These are phyloP conservation scores for Caloboletus inedulis DNA, from an alignment of 1,284 basidiomycete species.

Conservation along the genomic window DNA sequence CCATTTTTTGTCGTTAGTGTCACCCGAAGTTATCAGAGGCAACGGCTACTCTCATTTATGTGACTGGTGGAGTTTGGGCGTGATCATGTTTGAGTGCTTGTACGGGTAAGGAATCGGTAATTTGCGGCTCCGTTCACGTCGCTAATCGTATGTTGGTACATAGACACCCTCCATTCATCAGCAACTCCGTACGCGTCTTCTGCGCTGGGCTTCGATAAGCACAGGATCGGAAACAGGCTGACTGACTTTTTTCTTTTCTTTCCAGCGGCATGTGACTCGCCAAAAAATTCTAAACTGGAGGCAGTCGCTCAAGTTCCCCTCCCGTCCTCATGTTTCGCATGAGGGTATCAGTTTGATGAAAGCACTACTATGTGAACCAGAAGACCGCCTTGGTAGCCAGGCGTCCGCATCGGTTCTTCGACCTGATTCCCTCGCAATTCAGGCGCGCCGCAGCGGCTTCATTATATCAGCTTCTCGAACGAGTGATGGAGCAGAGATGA, in stretches of 20 bases:
- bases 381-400: conserved; percentile 86
- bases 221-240: conserved; percentile 21
- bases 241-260: conserved; percentile 8
- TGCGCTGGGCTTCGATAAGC: conserved; percentile 12
- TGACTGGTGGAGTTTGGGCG: conserved; percentile 97
- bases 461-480: conserved; percentile 49
- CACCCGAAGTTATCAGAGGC: conserved; percentile 91
- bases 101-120: conserved; percentile 62
- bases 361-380: conserved; percentile 87
- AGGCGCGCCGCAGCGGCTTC: conserved; percentile 74
- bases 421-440: conserved; percentile 73
- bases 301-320: conserved; percentile 82
- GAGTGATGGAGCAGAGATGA: conserved; percentile 81
- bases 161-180: conserved; percentile 91
- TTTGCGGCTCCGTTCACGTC: conserved; percentile 27
- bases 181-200: conserved; percentile 69
- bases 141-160: conserved; percentile 24
- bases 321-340: conserved; percentile 77
- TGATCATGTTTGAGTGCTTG: conserved; percentile 89
- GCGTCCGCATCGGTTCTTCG: conserved; percentile 63
- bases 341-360: conserved; percentile 88
- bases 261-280: conserved; percentile 80
- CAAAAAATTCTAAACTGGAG: conserved; percentile 95
- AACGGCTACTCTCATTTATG: conserved; percentile 93
- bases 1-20: conserved; percentile 57